A percentile compares a stretch with the other conserved stretches of the same genome.
Evolutionary conservation across 2,329 filamentous ascomycete species (phyloP).

Genomic region (Aspergillus sp.): DNA sequence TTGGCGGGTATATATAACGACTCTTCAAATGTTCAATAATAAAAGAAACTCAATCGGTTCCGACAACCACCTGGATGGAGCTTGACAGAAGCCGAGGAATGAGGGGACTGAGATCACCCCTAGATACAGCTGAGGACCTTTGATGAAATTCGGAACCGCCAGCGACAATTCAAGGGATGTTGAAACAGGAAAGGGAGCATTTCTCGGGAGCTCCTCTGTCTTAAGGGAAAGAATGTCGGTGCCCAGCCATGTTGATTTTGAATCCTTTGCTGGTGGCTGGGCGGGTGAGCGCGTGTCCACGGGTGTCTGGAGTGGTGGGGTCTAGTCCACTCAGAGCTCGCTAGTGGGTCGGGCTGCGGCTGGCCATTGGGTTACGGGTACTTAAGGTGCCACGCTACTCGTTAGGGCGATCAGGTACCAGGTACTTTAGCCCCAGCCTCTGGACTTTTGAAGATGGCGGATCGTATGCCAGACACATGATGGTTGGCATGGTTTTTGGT

Average conservation of each 20-base stretch:
- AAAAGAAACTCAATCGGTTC: not conserved
- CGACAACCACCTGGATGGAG: not conserved
- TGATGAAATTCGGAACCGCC: not conserved
- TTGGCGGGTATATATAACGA: constrained; percentile 10
- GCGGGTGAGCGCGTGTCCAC: not conserved
- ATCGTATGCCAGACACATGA: not conserved
- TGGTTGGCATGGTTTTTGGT: not conserved
- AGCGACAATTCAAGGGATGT: constrained; percentile 9
- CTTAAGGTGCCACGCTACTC: constrained; percentile 15
- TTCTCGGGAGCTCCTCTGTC: not conserved
- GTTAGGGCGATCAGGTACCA: constrained; percentile 6
- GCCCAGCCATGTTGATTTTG: constrained; percentile 21
- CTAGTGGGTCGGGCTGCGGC: not conserved
- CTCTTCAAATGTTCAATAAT: not conserved
- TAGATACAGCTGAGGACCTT: not conserved
- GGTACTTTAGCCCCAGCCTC: constrained; percentile 11
- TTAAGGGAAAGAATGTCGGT: constrained; percentile 8
- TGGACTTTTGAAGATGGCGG: constrained; percentile 2
- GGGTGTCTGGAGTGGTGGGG: not conserved
- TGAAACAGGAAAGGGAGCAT: constrained; percentile 3
- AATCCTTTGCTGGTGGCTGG: constrained; percentile 14
- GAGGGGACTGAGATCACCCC: not conserved
- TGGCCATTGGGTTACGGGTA: constrained; percentile 13
- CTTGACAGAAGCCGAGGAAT: not conserved
- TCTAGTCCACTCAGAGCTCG: not conserved